Evolutionary conservation across 2,329 filamentous ascomycete species (phyloP).

Genomic region (Colletotrichum simmondsii): DNA sequence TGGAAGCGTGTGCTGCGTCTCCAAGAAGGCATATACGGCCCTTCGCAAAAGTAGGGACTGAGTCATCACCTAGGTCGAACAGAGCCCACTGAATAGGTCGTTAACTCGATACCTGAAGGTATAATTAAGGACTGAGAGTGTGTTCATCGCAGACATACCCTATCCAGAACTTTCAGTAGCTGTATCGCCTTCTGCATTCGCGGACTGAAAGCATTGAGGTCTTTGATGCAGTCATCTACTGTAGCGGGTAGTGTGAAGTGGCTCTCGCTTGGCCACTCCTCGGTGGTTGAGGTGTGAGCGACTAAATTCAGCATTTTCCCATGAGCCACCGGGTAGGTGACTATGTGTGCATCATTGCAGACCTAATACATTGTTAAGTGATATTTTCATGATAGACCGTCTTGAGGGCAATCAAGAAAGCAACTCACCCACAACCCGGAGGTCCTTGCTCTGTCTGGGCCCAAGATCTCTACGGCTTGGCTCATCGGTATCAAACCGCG

Average conservation of each 20-base stretch:
- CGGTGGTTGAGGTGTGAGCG: constrained; percentile 48
- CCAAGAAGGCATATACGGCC: constrained; percentile 62
- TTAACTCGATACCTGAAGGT: background rate
- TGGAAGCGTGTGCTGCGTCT: constrained; percentile 72
- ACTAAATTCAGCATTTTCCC: constrained; percentile 67
- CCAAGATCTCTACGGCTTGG: constrained; percentile 60
- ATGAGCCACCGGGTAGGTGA: constrained; percentile 69
- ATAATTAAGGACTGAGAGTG: background rate
- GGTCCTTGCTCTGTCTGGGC: constrained; percentile 44
- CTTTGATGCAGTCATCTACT: background rate
- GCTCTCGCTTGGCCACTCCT: constrained; percentile 41
- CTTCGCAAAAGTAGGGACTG: constrained; percentile 53
- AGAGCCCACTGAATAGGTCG: constrained; percentile 52
- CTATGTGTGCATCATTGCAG: constrained; percentile 63
- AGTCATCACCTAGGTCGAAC: constrained; percentile 57
- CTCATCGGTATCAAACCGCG: constrained; percentile 59
- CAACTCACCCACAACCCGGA: constrained; percentile 66
- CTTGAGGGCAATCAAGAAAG: constrained; percentile 43
- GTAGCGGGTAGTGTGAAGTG: constrained; percentile 36
- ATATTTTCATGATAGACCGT: constrained; percentile 35
- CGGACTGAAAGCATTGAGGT: background rate
- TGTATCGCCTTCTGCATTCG: background rate
- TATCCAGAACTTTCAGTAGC: background rate
- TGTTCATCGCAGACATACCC: background rate
- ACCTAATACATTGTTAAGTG: constrained; percentile 36